Percentiles rank a stretch among this genome's conserved stretches.
These are phyloP conservation scores for Penicillium olsonii DNA, from an alignment of 2,329 filamentous ascomycete genomes.

Conservation along the genomic window DNA sequence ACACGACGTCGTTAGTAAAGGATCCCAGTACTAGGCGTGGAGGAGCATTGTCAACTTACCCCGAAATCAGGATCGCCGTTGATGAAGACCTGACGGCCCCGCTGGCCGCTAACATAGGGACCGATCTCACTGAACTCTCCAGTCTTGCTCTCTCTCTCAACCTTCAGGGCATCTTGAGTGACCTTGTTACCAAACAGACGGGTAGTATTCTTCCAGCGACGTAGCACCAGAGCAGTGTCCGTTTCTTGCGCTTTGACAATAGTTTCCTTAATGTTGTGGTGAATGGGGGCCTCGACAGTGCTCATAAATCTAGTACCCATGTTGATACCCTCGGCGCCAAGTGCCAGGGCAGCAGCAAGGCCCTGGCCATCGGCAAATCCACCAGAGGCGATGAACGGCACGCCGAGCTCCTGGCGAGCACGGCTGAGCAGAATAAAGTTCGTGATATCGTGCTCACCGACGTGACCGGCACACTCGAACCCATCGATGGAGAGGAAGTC, in stretches of 20 bases:
- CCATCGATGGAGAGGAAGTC: conserved; percentile 97
- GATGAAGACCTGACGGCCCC: conserved; percentile 86
- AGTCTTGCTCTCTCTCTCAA: conserved; percentile 78
- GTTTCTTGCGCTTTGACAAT: conserved; percentile 89
- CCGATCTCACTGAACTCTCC: conserved; percentile 90
- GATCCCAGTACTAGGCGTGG: neutral
- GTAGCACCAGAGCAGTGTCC: conserved; percentile 83
- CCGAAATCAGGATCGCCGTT: conserved; percentile 90
- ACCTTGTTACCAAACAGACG: conserved; percentile 91
- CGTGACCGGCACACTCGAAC: conserved; percentile 86
- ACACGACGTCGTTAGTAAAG: conserved; percentile 13
- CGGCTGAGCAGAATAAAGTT: conserved; percentile 70
- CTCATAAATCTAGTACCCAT: conserved; percentile 99
- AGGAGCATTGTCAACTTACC: conserved; percentile 59
- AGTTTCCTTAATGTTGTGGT: conserved; percentile 87
- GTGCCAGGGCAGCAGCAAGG: conserved; percentile 81
- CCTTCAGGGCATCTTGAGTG: conserved; percentile 72
- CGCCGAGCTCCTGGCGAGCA: conserved; percentile 77
- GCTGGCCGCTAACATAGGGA: conserved; percentile 83
- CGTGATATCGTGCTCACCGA: conserved; percentile 56
- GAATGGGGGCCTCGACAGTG: conserved; percentile 89
- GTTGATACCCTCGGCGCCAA: conserved; percentile 93
- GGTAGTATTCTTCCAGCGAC: conserved; percentile 90
- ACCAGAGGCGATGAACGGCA: conserved; percentile 94
- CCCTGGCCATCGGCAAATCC: conserved; percentile 95